Conservation (phyloP, 202 grass and related monocot species). For the Musa balbisiana region DNA sequence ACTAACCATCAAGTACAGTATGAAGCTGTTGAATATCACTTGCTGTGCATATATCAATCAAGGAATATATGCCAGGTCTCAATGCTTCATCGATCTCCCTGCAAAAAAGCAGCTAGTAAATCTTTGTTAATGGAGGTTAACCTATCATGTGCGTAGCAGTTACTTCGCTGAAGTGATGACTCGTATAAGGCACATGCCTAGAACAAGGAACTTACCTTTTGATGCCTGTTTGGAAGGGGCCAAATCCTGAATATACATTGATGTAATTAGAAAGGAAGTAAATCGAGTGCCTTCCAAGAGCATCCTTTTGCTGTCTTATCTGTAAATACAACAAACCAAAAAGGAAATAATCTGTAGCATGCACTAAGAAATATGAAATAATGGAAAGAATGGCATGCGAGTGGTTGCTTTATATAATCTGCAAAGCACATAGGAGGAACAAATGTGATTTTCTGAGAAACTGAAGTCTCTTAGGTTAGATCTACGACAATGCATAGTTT, state of each 20-base stretch:
- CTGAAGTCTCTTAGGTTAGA: background rate
- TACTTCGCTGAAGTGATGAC: background rate
- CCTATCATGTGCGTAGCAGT: background rate
- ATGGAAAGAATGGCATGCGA: background rate
- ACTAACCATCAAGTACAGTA: slow-evolving; percentile 76
- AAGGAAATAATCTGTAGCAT: slow-evolving; percentile 3
- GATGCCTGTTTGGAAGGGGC: slow-evolving; percentile 62
- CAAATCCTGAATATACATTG: slow-evolving; percentile 68
- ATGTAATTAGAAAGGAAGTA: slow-evolving; percentile 88
- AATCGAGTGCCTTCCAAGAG: slow-evolving; percentile 49
- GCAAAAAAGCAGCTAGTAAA: slow-evolving; percentile 16
- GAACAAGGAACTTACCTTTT: slow-evolving; percentile 38
- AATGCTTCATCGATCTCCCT: slow-evolving; percentile 83
- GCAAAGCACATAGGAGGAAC: background rate
- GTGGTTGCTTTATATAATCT: too few species aligned
- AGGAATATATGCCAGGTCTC: slow-evolving; percentile 80
- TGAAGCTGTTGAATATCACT: slow-evolving; percentile 91
- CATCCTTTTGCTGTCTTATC: slow-evolving; percentile 95
- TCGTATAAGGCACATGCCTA: too few species aligned
- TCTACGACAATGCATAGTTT: background rate
- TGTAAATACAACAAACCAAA: slow-evolving; percentile 29
- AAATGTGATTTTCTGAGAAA: too few species aligned
- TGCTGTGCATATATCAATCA: slow-evolving; percentile 86
- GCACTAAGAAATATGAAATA: background rate
- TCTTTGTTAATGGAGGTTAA: slow-evolving; percentile 14